Base-by-base conservation (phyloP, 2,329 filamentous ascomycete genomes). In the Talaromyces sp. region DNA sequence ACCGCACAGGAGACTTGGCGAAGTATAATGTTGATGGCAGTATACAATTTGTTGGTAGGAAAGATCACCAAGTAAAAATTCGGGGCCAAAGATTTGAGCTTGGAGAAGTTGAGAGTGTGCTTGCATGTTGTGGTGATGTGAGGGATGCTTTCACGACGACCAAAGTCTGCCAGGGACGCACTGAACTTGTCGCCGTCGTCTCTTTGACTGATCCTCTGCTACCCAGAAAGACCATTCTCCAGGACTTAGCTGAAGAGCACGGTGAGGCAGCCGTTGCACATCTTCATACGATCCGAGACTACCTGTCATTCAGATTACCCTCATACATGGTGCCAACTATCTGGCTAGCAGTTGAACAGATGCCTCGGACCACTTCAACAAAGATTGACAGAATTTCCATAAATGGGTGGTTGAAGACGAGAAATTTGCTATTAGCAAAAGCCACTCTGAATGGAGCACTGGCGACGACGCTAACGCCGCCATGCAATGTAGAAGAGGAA, bases 81-180 rank as follows among this genome's bases (percentile, higher is more conserved):
- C 74, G 76, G 6, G 78, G 79, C 15, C 78, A 80, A 58, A 77
- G 79, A 49, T 72, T 80, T 10, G 78, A 80, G 64, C 72, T 79
- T 5, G 78, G 76, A 1, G 78, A 79, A 65, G 74, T 80, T 7
- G 78, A 80, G 65, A 74, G 74, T 43, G 64, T 76, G 15, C 71
- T 72, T 4, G 65, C 72, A 1, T 71, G 72, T 3, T 67, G 72
- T 5, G 78, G 77, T 2, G 75, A 84, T 0, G 80, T 83, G 36
- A 80, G n/a, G 6, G 61, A 64, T 22, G 40, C 58, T 31, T 8
- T 64, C n/a, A 15, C 29, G 11, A 36, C 58, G 15, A 61, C 27
- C 17, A 25, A 15, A 40, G 17, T 40, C 13, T 27, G 29, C 15
- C 5, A 54, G 15, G 49, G 49, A 10, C 49, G 49, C 29, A 58